Evolutionary conservation across 345 rosid genomes (phyloP).

Genomic region (Eutrema japonicum): DNA sequence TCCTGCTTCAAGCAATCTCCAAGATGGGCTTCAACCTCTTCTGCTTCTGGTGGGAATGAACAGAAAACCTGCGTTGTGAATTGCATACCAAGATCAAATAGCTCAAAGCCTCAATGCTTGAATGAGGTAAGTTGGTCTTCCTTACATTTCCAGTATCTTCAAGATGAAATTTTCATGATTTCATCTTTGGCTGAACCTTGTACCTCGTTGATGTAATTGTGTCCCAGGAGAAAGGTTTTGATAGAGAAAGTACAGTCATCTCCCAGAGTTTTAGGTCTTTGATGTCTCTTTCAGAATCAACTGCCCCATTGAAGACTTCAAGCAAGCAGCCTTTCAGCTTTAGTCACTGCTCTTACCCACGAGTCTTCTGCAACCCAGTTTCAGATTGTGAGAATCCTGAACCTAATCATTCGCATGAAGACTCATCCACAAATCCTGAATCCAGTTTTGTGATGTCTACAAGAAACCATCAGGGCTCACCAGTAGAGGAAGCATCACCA

Average conservation of each 20-base stretch:
- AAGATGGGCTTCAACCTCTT: conserved; percentile 60
- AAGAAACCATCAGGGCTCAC: conserved; percentile 54
- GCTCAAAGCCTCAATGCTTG: conserved; percentile 53
- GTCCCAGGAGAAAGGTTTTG: conserved; percentile 54
- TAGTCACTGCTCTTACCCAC: conserved; percentile 59
- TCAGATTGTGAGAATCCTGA: conserved; percentile 62
- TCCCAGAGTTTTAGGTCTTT: conserved; percentile 67
- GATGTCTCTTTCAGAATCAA: conserved; percentile 57
- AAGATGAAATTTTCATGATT: background rate
- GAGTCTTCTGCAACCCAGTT: conserved; percentile 77
- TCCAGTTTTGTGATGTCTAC: conserved; percentile 53
- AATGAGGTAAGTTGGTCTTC: conserved; percentile 53
- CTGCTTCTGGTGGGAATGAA: conserved; percentile 54
- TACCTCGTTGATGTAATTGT: conserved; percentile 27
- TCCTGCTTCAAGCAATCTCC: conserved; percentile 63
- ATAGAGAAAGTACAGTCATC: conserved; percentile 45
- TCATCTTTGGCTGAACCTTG: conserved; percentile 27
- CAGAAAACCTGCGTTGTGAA: conserved; percentile 2
- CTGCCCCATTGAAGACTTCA: conserved; percentile 57
- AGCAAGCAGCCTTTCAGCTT: conserved; percentile 52
- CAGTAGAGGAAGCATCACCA: conserved; percentile 51
- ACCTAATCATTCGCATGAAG: conserved; percentile 44
- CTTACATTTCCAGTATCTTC: background rate
- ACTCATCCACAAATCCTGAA: conserved; percentile 23
- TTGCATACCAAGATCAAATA: conserved; percentile 49